Evolutionary conservation across 1,284 basidiomycete genomes (phyloP).

Genomic region (Meira nashicola): DNA sequence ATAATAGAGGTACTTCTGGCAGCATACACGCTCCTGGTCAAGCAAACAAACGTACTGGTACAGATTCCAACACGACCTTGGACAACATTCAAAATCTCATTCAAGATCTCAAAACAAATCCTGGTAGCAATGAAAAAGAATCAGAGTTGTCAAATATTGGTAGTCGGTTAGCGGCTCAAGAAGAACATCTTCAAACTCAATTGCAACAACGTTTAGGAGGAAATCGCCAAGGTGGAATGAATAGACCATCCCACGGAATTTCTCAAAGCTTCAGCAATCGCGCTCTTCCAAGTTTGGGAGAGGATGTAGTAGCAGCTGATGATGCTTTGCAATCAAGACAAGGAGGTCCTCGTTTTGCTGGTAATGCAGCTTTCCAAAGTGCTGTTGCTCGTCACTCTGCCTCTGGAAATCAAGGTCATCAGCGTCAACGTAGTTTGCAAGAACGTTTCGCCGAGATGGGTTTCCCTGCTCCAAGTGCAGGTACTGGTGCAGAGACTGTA

Average conservation of each 20-base stretch:
- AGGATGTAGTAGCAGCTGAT: conserved; percentile 25
- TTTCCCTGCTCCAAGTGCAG: conserved; percentile 17
- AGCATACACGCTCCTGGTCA: conserved; percentile 1
- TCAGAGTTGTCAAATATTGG: conserved; percentile 26
- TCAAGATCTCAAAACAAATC: conserved; percentile 16
- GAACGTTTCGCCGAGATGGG: conserved; percentile 43
- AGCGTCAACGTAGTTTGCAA: conserved; percentile 37
- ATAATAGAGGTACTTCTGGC: not conserved
- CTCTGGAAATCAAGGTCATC: conserved; percentile 22
- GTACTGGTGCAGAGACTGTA: conserved; percentile 16
- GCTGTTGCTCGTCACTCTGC: conserved; percentile 32
- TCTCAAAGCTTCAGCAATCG: conserved; percentile 29
- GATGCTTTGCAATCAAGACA: conserved; percentile 19
- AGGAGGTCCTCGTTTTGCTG: conserved; percentile 40
- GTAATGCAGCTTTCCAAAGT: conserved; percentile 43
- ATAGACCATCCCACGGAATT: conserved; percentile 10
- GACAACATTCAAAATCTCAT: conserved; percentile 20
- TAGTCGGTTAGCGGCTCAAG: conserved; percentile 33
- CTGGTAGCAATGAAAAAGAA: not conserved
- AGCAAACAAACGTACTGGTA: conserved; percentile 1
- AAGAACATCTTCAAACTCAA: conserved; percentile 38
- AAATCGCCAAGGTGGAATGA: conserved; percentile 11
- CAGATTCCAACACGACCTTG: conserved; percentile 13
- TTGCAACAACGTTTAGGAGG: conserved; percentile 40
- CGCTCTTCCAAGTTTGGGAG: conserved; percentile 38